Conservation (phyloP, 345 rosid species). For the Trapa bicornis region DNA sequence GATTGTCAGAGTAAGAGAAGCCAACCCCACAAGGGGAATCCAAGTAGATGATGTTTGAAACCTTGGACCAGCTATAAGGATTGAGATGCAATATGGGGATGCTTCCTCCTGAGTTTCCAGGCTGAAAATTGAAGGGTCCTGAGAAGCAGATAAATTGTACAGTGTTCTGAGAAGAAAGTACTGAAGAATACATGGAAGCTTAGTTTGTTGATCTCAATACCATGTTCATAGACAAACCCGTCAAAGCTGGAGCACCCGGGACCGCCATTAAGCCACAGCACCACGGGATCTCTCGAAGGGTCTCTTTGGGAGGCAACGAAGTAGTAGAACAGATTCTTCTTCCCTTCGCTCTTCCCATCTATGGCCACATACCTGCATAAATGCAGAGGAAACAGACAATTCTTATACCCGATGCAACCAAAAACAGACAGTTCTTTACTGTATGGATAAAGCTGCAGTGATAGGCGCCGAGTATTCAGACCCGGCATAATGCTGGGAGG, state of each 20-base stretch:
- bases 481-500: constrained; percentile 32
- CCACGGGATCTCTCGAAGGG: constrained; percentile 18
- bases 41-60: constrained; percentile 39
- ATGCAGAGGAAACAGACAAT: neutral
- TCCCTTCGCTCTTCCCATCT: constrained; percentile 8
- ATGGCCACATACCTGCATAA: constrained; percentile 26
- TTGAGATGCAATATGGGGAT: constrained; percentile 14
- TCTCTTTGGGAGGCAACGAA: constrained; percentile 19
- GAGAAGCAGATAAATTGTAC: neutral
- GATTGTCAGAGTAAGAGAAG: constrained; percentile 28
- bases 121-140: constrained; percentile 19
- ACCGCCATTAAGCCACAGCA: constrained; percentile 30
- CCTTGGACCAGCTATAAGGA: constrained; percentile 28
- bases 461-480: neutral
- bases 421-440: neutral
- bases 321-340: constrained; percentile 30
- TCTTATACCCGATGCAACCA: neutral
- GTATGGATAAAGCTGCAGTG: neutral
- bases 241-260: constrained; percentile 30
- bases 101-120: constrained; percentile 13
- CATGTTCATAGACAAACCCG: constrained; percentile 24
- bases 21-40: constrained; percentile 57
- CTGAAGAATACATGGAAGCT: neutral
- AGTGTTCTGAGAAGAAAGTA: neutral
- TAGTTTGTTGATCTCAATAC: constrained; percentile 1